phyloP scores from a whole-genome alignment of 1,284 basidiomycete genomes.

The Irpex lacteus region DNA sequence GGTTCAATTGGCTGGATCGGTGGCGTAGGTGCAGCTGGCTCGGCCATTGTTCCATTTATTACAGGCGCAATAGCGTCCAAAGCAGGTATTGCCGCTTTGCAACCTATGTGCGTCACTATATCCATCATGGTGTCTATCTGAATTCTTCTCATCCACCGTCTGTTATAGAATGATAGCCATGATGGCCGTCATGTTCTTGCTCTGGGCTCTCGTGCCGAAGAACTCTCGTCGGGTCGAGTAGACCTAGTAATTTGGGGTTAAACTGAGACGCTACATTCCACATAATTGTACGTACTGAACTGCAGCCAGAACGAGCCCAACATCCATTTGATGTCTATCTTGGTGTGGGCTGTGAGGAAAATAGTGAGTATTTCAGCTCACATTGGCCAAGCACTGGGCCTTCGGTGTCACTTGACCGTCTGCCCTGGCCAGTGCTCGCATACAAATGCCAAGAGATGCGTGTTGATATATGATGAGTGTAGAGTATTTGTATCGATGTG shows the following conservation, averaged over 20 bases:
- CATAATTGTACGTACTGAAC: no score
- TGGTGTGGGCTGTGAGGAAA: no score
- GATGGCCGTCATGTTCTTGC: conserved; percentile 38
- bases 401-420: no score
- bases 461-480: no score
- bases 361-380: no score
- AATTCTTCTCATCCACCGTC: neutral
- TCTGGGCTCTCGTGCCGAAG: neutral
- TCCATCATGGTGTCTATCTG: neutral
- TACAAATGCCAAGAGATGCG: no score
- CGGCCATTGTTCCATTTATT: conserved; percentile 53
- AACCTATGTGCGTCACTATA: conserved; percentile 47
- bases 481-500: no score
- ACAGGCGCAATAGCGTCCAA: conserved; percentile 52
- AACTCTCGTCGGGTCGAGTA: neutral
- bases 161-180: conserved; percentile 40
- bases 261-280: no score
- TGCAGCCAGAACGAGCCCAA: no score
- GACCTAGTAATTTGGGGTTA: neutral
- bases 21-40: conserved; percentile 49
- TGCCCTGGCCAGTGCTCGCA: no score
- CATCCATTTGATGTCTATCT: no score
- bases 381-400: no score
- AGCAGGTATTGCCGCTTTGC: conserved; percentile 49
- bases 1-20: conserved; percentile 57